Evolutionary conservation across 768 basidiomycete species (phyloP).

Genomic region (Boletellus emodensis): DNA sequence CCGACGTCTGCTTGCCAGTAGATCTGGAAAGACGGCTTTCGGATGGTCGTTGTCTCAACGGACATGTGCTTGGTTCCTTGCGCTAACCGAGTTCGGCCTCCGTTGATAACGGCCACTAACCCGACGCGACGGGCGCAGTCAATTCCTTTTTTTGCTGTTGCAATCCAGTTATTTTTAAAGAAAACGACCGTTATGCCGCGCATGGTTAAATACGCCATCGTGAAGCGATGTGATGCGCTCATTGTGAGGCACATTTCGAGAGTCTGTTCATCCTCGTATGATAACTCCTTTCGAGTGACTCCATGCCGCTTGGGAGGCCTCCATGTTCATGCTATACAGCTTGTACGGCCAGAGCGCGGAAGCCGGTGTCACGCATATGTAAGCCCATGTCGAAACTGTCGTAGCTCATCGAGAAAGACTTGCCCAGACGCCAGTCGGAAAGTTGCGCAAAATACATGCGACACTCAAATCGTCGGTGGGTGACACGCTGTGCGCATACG

Average conservation of each 20-base stretch:
- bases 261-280: conserved; percentile 33
- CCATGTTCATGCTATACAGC: conserved; percentile 46
- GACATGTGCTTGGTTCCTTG: conserved; percentile 23
- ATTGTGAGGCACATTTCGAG: conserved; percentile 20
- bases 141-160: conserved; percentile 30
- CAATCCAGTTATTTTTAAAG: conserved; percentile 8
- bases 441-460: conserved; percentile 19
- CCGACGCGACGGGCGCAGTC: conserved; percentile 23
- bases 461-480: conserved; percentile 32
- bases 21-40: conserved; percentile 27
- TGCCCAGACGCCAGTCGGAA: conserved; percentile 52
- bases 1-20: conserved; percentile 29
- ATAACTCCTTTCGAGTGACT: conserved; percentile 53
- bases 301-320: conserved; percentile 38
- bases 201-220: conserved; percentile 66
- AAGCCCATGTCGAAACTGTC: conserved; percentile 67
- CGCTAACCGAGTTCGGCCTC: not conserved
- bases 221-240: conserved; percentile 51
- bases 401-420: conserved; percentile 42
- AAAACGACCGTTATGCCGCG: conserved; percentile 43
- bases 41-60: conserved; percentile 30
- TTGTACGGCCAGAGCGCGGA: conserved; percentile 55
- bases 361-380: conserved; percentile 57
- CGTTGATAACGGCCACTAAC: not conserved
- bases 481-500: not conserved